These are phyloP conservation scores for Aspergillus bertholletiae DNA, from an alignment of 495 filamentous ascomycete species.

Conservation along the genomic window DNA sequence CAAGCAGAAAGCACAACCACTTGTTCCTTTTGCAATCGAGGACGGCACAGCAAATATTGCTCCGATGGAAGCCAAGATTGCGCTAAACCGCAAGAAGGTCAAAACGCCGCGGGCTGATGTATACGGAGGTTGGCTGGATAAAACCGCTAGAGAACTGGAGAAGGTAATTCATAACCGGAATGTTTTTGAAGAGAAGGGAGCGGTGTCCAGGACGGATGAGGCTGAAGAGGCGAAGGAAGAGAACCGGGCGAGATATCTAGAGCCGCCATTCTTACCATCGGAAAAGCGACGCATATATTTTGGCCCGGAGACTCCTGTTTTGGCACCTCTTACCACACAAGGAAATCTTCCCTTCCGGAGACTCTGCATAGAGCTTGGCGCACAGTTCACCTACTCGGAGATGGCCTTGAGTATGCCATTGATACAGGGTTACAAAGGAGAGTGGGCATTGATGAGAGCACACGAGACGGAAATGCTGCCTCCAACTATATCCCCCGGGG, in stretches of 20 bases:
- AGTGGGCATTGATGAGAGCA: conserved; percentile 92
- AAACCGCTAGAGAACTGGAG: conserved; percentile 52
- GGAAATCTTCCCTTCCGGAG: conserved; percentile 96
- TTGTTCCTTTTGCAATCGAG: conserved; percentile 37
- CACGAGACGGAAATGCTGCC: conserved; percentile 75
- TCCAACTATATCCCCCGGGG: conserved; percentile 49
- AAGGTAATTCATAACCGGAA: conserved; percentile 39
- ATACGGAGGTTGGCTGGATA: conserved; percentile 72
- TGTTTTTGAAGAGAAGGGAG: conserved; percentile 9
- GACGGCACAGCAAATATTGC: conserved; percentile 74
- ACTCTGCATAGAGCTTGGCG: conserved; percentile 85
- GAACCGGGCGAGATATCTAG: conserved; percentile 71
- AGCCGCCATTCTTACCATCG: conserved; percentile 82
- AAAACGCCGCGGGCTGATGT: conserved; percentile 66
- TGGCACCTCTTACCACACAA: conserved; percentile 89
- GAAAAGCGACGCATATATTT: conserved; percentile 94
- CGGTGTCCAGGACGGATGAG: conserved; percentile 29
- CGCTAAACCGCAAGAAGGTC: conserved; percentile 64
- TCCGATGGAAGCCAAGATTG: conserved; percentile 58
- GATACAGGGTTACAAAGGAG: conserved; percentile 83
- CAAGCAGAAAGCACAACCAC: conserved; percentile 35
- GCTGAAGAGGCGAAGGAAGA: conserved; percentile 50
- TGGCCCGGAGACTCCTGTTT: conserved; percentile 82
- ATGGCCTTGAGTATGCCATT: conserved; percentile 94
- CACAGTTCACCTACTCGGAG: conserved; percentile 93